These are phyloP conservation scores for Phytophthora multivora DNA, from an alignment of 352 stramenopile species.

Conservation along the genomic window DNA sequence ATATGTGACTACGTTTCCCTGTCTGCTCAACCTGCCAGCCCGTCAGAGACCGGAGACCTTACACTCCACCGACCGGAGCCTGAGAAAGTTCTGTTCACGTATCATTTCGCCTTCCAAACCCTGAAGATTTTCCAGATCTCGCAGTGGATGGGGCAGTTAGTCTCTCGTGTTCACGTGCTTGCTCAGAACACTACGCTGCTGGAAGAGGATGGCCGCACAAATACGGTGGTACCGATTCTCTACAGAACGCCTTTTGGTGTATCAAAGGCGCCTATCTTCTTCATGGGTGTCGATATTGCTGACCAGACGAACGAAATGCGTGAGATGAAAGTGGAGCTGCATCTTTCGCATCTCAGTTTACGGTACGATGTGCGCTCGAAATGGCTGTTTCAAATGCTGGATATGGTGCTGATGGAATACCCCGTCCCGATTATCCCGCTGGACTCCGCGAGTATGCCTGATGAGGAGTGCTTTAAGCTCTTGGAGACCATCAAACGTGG, in stretches of 20 bases:
- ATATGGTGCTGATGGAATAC: conserved; percentile 84
- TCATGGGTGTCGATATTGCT: conserved; percentile 78
- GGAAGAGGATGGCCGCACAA: conserved; percentile 61
- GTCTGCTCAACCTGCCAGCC: conserved; percentile 6
- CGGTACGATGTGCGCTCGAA: conserved; percentile 84
- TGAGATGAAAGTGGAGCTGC: conserved; percentile 88
- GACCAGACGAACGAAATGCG: conserved; percentile 89
- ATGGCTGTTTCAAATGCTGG: conserved; percentile 79
- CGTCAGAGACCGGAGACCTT: conserved; percentile 7
- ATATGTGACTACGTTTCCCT: conserved; percentile 57
- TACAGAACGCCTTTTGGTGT: conserved; percentile 84
- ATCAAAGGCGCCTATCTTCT: conserved; percentile 75
- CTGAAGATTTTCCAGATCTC: conserved; percentile 85
- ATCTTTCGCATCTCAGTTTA: conserved; percentile 83
- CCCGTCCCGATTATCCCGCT: conserved; percentile 83
- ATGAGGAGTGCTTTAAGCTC: conserved; percentile 57
- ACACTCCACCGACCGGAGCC: neutral
- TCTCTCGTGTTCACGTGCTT: conserved; percentile 75
- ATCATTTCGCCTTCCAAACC: conserved; percentile 80
- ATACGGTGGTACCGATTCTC: conserved; percentile 62
- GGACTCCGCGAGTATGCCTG: conserved; percentile 70
- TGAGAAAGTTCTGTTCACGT: conserved; percentile 56
- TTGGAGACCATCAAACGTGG: conserved; percentile 35
- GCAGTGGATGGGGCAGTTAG: conserved; percentile 86
- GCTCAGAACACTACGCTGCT: conserved; percentile 77